Percentiles rank a stretch among this genome's conserved stretches.
phyloP scores from a whole-genome alignment of 2,329 filamentous ascomycete species.

The Cladophialophora bantiana region DNA sequence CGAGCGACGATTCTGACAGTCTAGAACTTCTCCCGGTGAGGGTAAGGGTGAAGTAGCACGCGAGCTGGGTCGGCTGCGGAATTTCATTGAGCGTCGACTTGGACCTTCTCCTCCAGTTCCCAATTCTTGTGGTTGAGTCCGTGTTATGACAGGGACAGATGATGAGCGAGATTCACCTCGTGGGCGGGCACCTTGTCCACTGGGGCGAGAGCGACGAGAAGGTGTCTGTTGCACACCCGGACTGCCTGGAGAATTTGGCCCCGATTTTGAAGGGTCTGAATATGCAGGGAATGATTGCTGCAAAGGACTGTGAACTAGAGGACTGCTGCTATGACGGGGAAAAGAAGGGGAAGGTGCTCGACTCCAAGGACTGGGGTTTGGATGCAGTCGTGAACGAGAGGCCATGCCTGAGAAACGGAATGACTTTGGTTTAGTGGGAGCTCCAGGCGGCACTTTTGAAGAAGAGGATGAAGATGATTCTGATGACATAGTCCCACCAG shows the following conservation, averaged over 20 bases:
- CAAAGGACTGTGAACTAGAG: constrained; percentile 28
- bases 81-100: constrained; percentile 8
- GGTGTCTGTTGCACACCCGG: constrained; percentile 19
- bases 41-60: constrained; percentile 18
- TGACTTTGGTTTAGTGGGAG: constrained; percentile 20
- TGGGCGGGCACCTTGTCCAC: constrained; percentile 10
- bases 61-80: constrained; percentile 19
- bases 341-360: constrained; percentile 12
- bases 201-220: constrained; percentile 25
- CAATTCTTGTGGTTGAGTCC: constrained; percentile 10
- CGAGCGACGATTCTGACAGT: constrained; percentile 29
- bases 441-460: constrained; percentile 15
- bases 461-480: constrained; percentile 3
- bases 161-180: constrained; percentile 33
- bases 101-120: not conserved
- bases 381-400: constrained; percentile 3
- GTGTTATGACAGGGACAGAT: constrained; percentile 30
- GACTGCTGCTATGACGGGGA: constrained; percentile 30
- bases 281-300: constrained; percentile 34
- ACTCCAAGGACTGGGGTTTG: not conserved
- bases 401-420: constrained; percentile 24
- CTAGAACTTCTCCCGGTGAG: constrained; percentile 1
- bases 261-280: constrained; percentile 16
- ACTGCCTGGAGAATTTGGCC: constrained; percentile 13
- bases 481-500: constrained; percentile 20